These are phyloP conservation scores for Botryococcus braunii DNA, from an alignment of 163 green algal species.

Conservation along the genomic window DNA sequence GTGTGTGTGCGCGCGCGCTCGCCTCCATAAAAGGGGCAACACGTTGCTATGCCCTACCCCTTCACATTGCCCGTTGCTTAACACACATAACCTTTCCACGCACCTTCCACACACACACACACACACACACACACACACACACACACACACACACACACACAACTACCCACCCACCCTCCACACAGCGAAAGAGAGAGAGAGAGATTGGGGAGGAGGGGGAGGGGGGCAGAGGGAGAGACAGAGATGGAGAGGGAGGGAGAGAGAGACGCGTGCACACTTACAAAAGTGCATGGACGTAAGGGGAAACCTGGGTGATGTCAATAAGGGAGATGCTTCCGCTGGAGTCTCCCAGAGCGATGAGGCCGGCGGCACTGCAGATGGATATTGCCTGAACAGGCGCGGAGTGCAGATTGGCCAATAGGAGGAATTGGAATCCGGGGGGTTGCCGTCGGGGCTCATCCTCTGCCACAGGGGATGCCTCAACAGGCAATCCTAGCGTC, in stretches of 20 bases:
- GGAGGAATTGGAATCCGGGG: slow-evolving; percentile 30
- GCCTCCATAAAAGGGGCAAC: too few species aligned
- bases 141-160: not conserved
- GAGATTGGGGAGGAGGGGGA: too few species aligned
- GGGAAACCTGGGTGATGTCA: slow-evolving; percentile 16
- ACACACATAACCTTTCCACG: too few species aligned
- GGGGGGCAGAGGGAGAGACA: not conserved
- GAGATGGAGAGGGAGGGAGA: not conserved
- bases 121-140: not conserved
- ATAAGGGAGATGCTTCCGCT: slow-evolving; percentile 15
- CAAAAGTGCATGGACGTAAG: not conserved
- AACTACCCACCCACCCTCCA: not conserved
- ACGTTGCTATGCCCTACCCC: too few species aligned
- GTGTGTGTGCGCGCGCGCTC: too few species aligned
- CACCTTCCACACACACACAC: too few species aligned
- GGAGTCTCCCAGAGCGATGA: slow-evolving; percentile 24
- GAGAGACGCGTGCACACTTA: not conserved
- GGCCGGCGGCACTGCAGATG: slow-evolving; percentile 17
- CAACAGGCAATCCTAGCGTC: too few species aligned
- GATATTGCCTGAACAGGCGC: slow-evolving; percentile 12
- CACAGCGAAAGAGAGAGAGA: too few species aligned
- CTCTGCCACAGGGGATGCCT: too few species aligned
- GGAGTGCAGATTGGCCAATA: slow-evolving; percentile 19
- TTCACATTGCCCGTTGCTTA: too few species aligned
- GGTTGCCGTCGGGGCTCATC: too few species aligned